Evolutionary conservation across 306 rosid genomes (phyloP).

Genomic region (Styphnolobium japonicum): DNA sequence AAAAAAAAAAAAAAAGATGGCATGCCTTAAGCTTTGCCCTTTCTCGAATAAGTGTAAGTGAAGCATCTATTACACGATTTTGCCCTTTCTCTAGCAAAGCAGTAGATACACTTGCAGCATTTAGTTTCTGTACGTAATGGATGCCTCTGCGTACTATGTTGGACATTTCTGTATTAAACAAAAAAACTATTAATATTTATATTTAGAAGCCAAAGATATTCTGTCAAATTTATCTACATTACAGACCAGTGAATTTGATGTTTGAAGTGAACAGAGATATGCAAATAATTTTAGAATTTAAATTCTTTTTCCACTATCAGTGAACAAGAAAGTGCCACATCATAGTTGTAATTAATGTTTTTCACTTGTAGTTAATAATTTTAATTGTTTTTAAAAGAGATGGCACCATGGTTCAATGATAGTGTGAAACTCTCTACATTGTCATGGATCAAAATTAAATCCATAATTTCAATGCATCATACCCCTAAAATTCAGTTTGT

Average conservation of each 20-base stretch:
- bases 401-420: too few relatives aligned
- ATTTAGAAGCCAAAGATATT: not conserved
- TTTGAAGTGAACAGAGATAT: not conserved
- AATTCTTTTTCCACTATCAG: too few relatives aligned
- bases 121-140: slow-evolving; percentile 53
- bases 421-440: too few relatives aligned
- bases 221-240: not conserved
- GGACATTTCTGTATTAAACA: slow-evolving; percentile 51
- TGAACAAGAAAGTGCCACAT: too few relatives aligned
- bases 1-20: slow-evolving; percentile 2
- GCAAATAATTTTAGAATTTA: not conserved
- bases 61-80: slow-evolving; percentile 83
- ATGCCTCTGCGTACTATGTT: slow-evolving; percentile 54
- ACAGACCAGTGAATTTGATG: not conserved
- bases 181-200: not conserved
- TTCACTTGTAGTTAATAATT: too few relatives aligned
- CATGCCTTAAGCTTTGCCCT: slow-evolving; percentile 90
- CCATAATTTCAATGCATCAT: not conserved
- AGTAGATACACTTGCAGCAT: slow-evolving; percentile 55
- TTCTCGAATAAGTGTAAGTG: slow-evolving; percentile 93
- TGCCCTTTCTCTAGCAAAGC: slow-evolving; percentile 74
- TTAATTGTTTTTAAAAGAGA: too few relatives aligned
- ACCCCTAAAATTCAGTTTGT: not conserved
- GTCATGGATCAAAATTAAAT: too few relatives aligned
- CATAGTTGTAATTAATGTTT: too few relatives aligned